Base-by-base conservation (phyloP, 1,139 yeast genomes). In the Blastobotrys arbuscula region DNA sequence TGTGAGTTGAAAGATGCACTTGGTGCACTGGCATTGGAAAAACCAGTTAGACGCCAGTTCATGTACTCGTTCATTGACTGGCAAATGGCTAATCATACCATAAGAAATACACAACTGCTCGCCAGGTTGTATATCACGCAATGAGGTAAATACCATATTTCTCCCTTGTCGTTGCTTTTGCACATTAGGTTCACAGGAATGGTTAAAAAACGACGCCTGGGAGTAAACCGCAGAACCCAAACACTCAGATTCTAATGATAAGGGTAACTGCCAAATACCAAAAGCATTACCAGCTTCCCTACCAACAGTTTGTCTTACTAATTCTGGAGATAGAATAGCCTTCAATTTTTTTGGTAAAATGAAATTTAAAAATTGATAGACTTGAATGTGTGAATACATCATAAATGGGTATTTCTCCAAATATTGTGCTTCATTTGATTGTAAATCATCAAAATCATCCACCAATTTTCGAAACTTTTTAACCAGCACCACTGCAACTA, bases 241-340 rank as follows among this genome's bases (percentile, higher is more conserved):
- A 57, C 78, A 81, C 59, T 83, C 90, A 50, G 76, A 73, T 42
- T 78, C 80, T 44, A 53, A 70, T 77, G 13, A 58, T 50, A 47
- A 67, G 56, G 54, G 70, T 61, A 42, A 61, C 41, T 84, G 80
- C 87, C 90, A 82, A 18, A 82, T 79, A 0, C 89, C 89, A 65
- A 83, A 83, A 0, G 89, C 83, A 60, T 83, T 83, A n/a, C 85
- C 83, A 34, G 82, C 75, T 53, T 81, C 84, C 36, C 75, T 69
- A 1, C 89, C 89, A 42, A 81, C 69, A 3, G 79, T 72, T 8
- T 68, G 64, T 44, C 87, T 68, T 20, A 82, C 65, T 2, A 56
- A 55, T 3, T 62, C 61, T 1, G 76, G 65, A 1, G 75, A 69
- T 15, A 81, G 65, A n/a, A 63, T 59, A 1, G 63, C 61, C 43